phyloP scores from a whole-genome alignment of 2,329 filamentous ascomycete species.

The Penicillium vulpinum region DNA sequence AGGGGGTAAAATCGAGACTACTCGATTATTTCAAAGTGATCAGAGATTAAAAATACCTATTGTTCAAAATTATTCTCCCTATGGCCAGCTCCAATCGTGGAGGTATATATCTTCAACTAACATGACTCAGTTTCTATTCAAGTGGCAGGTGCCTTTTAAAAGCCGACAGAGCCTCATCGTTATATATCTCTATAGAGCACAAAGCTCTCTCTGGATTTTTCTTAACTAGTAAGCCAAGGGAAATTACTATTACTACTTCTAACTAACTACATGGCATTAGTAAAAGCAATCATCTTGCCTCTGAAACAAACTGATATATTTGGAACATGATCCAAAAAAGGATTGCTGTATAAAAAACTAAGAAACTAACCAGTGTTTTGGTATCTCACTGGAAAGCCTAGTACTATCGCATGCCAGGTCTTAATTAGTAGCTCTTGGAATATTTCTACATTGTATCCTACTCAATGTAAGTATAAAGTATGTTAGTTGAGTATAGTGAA shows the following conservation, averaged over 20 bases:
- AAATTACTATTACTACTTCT: background rate
- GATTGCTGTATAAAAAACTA: background rate
- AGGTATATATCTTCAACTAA: background rate
- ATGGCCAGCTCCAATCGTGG: background rate
- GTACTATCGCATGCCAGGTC: background rate
- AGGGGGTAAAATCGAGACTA: slow-evolving; percentile 1
- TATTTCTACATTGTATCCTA: too few species aligned
- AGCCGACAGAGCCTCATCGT: background rate
- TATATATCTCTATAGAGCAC: too few species aligned
- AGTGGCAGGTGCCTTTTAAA: background rate
- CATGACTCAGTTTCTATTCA: background rate
- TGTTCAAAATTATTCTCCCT: background rate
- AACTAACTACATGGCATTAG: too few species aligned
- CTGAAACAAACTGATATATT: background rate
- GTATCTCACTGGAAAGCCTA: background rate
- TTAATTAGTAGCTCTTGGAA: background rate
- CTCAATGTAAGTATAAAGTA: too few species aligned
- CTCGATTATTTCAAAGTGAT: background rate
- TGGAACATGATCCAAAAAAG: background rate
- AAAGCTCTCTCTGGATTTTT: too few species aligned
- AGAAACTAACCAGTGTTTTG: background rate
- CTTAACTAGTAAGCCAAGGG: background rate
- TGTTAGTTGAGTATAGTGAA: background rate
- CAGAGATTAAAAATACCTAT: background rate
- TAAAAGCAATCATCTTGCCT: background rate